phyloP scores from a whole-genome alignment of 768 basidiomycete species.

The Suillus luteus region DNA sequence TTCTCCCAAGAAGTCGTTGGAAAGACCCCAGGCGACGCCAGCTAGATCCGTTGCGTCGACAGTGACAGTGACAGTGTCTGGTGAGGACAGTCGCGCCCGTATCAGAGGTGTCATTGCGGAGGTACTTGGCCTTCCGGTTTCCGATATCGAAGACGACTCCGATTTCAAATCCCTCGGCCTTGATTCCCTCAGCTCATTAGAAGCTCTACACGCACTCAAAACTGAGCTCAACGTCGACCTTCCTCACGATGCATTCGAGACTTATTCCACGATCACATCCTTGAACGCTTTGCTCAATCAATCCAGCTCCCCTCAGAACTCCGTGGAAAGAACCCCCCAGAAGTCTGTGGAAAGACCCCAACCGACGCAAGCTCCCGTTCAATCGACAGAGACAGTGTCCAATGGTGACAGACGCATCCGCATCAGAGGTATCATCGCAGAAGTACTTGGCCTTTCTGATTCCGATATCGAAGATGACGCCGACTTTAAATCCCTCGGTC shows the following conservation, averaged over 20 bases:
- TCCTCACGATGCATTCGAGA: slow-evolving; percentile 45
- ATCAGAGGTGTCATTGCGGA: slow-evolving; percentile 44
- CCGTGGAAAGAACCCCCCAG: background rate
- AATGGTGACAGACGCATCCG: slow-evolving; percentile 26
- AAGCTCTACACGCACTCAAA: slow-evolving; percentile 52
- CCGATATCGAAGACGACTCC: slow-evolving; percentile 42
- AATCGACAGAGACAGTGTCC: slow-evolving; percentile 22
- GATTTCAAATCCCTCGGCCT: slow-evolving; percentile 56
- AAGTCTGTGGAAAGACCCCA: background rate
- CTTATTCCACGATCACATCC: slow-evolving; percentile 38
- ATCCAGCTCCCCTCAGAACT: background rate
- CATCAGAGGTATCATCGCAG: slow-evolving; percentile 44
- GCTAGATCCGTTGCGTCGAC: background rate
- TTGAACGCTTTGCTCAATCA: slow-evolving; percentile 16
- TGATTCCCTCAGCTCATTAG: slow-evolving; percentile 67
- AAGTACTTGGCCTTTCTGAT: slow-evolving; percentile 38
- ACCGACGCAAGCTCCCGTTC: background rate
- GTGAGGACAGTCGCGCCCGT: slow-evolving; percentile 22
- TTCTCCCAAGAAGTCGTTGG: background rate
- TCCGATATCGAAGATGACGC: slow-evolving; percentile 43
- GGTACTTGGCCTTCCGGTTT: slow-evolving; percentile 40
- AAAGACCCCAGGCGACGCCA: background rate
- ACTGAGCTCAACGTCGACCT: slow-evolving; percentile 43
- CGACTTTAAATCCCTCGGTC: slow-evolving; percentile 52
- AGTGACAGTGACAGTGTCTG: slow-evolving; percentile 27